Evolutionary conservation across 1,284 basidiomycete species (phyloP).

Genomic region (Moniliella sp.): DNA sequence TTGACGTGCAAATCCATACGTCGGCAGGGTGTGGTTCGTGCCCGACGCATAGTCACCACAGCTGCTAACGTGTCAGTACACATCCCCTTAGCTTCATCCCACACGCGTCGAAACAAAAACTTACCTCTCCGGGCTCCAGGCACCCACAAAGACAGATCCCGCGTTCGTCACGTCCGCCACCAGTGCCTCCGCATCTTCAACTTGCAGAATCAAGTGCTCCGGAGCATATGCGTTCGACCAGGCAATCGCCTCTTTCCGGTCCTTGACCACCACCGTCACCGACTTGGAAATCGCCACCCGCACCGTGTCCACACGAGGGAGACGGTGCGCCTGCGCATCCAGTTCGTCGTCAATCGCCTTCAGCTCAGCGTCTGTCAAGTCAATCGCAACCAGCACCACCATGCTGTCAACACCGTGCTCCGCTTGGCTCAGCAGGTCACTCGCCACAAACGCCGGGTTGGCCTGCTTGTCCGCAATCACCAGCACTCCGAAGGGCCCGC

Average conservation of each 20-base stretch:
- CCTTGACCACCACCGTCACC: slow-evolving; percentile 56
- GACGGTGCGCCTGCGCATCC: slow-evolving; percentile 62
- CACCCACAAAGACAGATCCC: slow-evolving; percentile 81
- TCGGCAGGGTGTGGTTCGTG: slow-evolving; percentile 69
- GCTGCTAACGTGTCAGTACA: slow-evolving; percentile 36
- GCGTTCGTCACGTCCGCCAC: slow-evolving; percentile 35
- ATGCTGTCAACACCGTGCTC: slow-evolving; percentile 92
- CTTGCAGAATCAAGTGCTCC: slow-evolving; percentile 40
- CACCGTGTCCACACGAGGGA: slow-evolving; percentile 72
- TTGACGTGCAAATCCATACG: slow-evolving; percentile 67
- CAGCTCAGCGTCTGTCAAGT: slow-evolving; percentile 46
- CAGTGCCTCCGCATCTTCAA: slow-evolving; percentile 9
- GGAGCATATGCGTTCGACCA: slow-evolving; percentile 90
- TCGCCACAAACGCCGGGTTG: slow-evolving; percentile 74
- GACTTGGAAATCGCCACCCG: slow-evolving; percentile 75
- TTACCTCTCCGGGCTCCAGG: slow-evolving; percentile 52
- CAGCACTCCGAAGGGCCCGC: slow-evolving; percentile 57
- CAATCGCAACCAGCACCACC: slow-evolving; percentile 70
- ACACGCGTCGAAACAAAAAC: slow-evolving; percentile 9
- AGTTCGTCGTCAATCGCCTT: slow-evolving; percentile 61
- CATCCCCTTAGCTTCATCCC: background rate
- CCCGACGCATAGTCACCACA: slow-evolving; percentile 97
- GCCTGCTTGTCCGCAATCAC: slow-evolving; percentile 63
- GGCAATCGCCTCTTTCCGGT: slow-evolving; percentile 52
- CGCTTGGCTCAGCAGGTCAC: slow-evolving; percentile 86